Conservation (phyloP, 108 stramenopile species). For the Mayamaea pseudoterrestris region DNA sequence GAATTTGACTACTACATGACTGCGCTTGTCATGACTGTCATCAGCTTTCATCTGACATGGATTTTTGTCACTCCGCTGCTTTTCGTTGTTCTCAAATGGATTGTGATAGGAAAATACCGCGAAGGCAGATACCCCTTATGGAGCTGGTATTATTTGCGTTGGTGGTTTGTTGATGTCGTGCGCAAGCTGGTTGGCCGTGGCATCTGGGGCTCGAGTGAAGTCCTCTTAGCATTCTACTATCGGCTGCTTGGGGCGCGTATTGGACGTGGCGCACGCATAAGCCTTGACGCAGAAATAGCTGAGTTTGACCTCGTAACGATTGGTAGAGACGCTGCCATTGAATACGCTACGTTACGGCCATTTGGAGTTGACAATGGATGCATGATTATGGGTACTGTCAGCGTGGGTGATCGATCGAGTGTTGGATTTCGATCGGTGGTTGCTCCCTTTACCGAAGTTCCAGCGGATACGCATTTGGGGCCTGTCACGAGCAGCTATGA, state of each 20-base stretch:
- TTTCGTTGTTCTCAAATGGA: constrained; percentile 40
- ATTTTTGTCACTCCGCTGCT: constrained; percentile 32
- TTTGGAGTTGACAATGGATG: constrained; percentile 56
- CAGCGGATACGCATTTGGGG: constrained; percentile 22
- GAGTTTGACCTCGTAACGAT: constrained; percentile 49
- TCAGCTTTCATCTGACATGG: constrained; percentile 32
- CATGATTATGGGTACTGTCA: constrained; percentile 38
- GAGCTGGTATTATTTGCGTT: constrained; percentile 43
- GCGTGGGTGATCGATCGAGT: constrained; percentile 27
- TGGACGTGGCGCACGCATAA: constrained; percentile 28
- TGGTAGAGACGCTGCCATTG: constrained; percentile 32
- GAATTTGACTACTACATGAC: too few species aligned
- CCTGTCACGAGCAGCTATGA: constrained; percentile 37
- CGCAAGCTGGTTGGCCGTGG: constrained; percentile 34
- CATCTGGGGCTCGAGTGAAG: constrained; percentile 20
- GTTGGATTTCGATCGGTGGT: constrained; percentile 45
- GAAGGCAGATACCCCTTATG: constrained; percentile 35
- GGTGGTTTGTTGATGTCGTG: constrained; percentile 53
- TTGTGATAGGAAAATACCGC: constrained; percentile 38
- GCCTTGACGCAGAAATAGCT: constrained; percentile 33
- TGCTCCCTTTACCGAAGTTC: constrained; percentile 35
- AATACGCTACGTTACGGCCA: constrained; percentile 32
- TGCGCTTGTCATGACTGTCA: constrained; percentile 28
- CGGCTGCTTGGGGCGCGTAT: constrained; percentile 45
- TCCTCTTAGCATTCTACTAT: constrained; percentile 22